Base-by-base conservation (phyloP, 2,329 filamentous ascomycete species). In the Elsinoe perseae region DNA sequence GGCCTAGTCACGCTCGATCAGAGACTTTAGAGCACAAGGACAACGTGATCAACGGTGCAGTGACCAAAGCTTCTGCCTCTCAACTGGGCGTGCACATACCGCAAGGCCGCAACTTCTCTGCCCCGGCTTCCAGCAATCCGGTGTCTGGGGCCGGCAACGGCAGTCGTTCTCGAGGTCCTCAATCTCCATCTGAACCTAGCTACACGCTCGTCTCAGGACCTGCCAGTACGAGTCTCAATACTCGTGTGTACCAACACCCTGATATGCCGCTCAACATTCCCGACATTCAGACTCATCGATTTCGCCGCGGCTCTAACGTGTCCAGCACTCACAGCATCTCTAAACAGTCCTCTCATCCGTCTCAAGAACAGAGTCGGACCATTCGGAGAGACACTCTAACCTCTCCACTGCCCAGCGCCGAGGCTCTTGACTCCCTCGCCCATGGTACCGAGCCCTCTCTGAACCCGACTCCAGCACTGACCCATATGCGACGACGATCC, bases 401-500 rank as follows among this genome's bases (percentile, higher is more conserved):
- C 18, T 32, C 25, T 14, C 20, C 48, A 6, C 14, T 21, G 7
- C 48, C 30, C 16, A 38, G 38, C 25, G 30, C 48, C 9, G 28
- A 34, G 2, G 14, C 25, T 32, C 30, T 52, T 2, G 14, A 28
- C 30, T 36, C 48, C 12, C 21, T 52, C 8, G 28, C 48, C 16
- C 27, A 30, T 18, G 28, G 28, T 7, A 52, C 16, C 4, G 28
- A 52, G 25, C 25, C 20, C 2, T 20, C 28, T 14, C 28, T 38
- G 61, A 23, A 61, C 62, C 12, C 55, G 57, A 54, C 58, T 58
- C 56, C 53, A 34, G 66, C 65, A 28, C 70, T 72, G 61, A 68
- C 64, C 43, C 71, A 40, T 18, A 48, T 10, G 8, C 65, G 21
- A 63, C 66, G 8, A 62, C 66, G 2, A 66, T 68, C 46, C 3